phyloP scores from a whole-genome alignment of 345 rosid species.

The Lumnitzera racemosa region DNA sequence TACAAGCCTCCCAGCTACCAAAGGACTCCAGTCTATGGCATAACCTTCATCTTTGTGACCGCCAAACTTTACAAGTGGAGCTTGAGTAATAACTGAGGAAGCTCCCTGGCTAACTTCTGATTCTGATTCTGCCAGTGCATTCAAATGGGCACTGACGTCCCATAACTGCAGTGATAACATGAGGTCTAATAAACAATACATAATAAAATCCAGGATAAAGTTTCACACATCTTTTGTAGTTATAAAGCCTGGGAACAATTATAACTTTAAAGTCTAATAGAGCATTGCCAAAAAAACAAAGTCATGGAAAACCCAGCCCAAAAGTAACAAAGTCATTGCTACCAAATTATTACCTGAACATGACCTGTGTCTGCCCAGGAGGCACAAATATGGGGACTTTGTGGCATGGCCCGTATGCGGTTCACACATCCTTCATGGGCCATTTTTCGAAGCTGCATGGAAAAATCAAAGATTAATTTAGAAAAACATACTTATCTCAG shows the following conservation, averaged over 20 bases:
- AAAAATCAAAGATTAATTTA: neutral
- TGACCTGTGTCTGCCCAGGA: slow-evolving; percentile 91
- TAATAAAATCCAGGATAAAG: neutral
- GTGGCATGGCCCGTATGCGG: slow-evolving; percentile 86
- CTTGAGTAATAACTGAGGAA: slow-evolving; percentile 63
- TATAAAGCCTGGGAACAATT: no score
- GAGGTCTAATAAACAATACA: neutral
- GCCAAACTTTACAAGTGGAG: slow-evolving; percentile 61
- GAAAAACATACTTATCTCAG: no score
- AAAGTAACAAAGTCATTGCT: neutral
- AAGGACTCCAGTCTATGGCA: slow-evolving; percentile 92
- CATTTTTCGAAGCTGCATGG: slow-evolving; percentile 58
- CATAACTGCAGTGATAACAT: slow-evolving; percentile 48
- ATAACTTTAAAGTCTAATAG: no score
- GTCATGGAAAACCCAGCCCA: no score
- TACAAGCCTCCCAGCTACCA: slow-evolving; percentile 69
- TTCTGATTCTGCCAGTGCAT: slow-evolving; percentile 68
- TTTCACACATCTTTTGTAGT: no score
- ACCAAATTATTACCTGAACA: slow-evolving; percentile 54
- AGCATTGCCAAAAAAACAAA: no score
- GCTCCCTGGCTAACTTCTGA: slow-evolving; percentile 43
- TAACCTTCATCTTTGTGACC: slow-evolving; percentile 97
- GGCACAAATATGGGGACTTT: slow-evolving; percentile 83
- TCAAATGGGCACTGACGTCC: slow-evolving; percentile 80
- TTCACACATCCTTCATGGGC: slow-evolving; percentile 85